Conservation (phyloP, 1,139 yeast genomes). For the Geotrichum klebahnii region DNA sequence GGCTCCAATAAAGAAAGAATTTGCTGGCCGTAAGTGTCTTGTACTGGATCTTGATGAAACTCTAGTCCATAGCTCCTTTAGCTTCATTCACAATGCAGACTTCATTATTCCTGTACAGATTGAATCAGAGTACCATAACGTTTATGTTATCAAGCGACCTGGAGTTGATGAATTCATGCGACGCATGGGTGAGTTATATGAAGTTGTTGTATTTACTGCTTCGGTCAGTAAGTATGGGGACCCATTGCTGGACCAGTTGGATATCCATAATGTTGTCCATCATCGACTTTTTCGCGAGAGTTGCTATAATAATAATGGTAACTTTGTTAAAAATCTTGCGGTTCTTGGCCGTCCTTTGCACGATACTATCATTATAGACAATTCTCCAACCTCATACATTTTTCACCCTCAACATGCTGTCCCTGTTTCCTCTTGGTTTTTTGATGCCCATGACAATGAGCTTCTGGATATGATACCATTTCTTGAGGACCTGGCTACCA, state of each 20-base stretch:
- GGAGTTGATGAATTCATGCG: conserved; percentile 92
- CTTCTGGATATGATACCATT: conserved; percentile 86
- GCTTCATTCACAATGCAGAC: conserved; percentile 86
- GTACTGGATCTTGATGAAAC: conserved; percentile 94
- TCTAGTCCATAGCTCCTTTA: conserved; percentile 90
- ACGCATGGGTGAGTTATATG: conserved; percentile 79
- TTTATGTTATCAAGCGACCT: conserved; percentile 93
- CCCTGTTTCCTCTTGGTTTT: conserved; percentile 98
- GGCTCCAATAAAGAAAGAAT: conserved; percentile 48
- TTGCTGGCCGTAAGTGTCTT: conserved; percentile 69
- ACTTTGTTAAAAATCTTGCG: conserved; percentile 86
- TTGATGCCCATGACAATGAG: conserved; percentile 96
- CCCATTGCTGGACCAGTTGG: conserved; percentile 86
- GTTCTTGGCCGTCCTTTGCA: conserved; percentile 89
- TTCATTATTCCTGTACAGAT: conserved; percentile 91
- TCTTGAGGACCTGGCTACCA: conserved; percentile 70
- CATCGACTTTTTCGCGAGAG: conserved; percentile 90
- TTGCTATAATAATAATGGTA: conserved; percentile 78
- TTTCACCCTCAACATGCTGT: conserved; percentile 97
- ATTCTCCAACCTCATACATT: conserved; percentile 93
- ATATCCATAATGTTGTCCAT: conserved; percentile 66
- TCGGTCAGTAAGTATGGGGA: conserved; percentile 94
- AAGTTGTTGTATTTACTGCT: conserved; percentile 95
- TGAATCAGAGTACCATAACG: conserved; percentile 87
- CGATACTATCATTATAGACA: conserved; percentile 86